phyloP scores from a whole-genome alignment of 1,139 yeast genomes.

The Saccharomyces pastorianus region DNA sequence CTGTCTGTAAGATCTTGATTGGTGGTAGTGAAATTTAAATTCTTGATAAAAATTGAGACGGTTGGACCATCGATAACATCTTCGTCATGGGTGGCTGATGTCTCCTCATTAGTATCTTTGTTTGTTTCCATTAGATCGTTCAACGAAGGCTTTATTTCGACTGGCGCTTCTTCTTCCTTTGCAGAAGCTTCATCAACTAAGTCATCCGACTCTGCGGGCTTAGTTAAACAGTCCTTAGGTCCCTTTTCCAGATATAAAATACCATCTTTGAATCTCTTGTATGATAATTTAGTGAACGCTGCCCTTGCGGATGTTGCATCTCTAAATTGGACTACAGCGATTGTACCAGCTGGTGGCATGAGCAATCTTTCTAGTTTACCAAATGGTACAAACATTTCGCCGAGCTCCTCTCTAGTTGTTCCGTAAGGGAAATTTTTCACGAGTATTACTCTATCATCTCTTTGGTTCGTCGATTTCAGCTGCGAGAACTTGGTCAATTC shows the following conservation, averaged over 20 bases:
- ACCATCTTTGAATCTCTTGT: constrained; percentile 76
- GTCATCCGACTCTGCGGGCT: constrained; percentile 39
- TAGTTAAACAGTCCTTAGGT: constrained; percentile 69
- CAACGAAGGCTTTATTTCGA: constrained; percentile 39
- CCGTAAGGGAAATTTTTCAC: constrained; percentile 89
- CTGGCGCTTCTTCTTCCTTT: constrained; percentile 33
- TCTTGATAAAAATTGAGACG: constrained; percentile 82
- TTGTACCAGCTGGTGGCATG: constrained; percentile 96
- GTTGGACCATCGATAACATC: constrained; percentile 56
- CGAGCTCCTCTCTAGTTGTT: constrained; percentile 69
- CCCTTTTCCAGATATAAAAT: constrained; percentile 90
- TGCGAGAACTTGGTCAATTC: constrained; percentile 63
- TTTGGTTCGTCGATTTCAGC: constrained; percentile 43
- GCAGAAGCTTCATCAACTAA: constrained; percentile 22
- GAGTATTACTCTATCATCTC: constrained; percentile 73
- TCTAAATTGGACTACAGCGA: constrained; percentile 88
- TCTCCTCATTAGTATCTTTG: constrained; percentile 19
- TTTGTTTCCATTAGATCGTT: constrained; percentile 38
- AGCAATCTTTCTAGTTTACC: constrained; percentile 75
- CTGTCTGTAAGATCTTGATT: constrained; percentile 46
- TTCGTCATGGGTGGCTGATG: constrained; percentile 33
- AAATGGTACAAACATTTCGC: constrained; percentile 68
- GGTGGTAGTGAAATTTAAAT: constrained; percentile 79
- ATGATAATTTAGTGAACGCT: constrained; percentile 83
- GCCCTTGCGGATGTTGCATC: constrained; percentile 79